Percentiles rank a stretch among this genome's conserved stretches.
Evolutionary conservation across 23 red algal genomes (phyloP).

Genomic region (Gracilaria gracilis): DNA sequence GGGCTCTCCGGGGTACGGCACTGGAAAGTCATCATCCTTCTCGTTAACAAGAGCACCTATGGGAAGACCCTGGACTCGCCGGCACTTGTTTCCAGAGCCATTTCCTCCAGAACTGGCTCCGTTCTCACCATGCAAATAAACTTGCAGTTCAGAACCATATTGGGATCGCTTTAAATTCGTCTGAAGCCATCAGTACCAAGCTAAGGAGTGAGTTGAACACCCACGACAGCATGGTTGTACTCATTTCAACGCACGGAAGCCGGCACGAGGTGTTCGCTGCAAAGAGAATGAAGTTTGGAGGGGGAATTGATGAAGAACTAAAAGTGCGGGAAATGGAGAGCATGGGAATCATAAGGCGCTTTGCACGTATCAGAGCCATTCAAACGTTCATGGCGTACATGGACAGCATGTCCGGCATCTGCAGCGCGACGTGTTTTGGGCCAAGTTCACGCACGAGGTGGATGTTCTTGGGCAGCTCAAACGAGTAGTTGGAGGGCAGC

Average conservation of each 20-base stretch:
- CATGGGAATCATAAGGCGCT: conserved; percentile 51
- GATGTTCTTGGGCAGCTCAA: conserved; percentile 88
- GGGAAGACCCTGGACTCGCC: neutral
- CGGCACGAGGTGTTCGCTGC: neutral
- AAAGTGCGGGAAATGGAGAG: conserved; percentile 53
- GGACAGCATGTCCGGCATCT: conserved; percentile 94
- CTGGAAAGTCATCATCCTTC: neutral
- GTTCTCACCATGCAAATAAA: neutral
- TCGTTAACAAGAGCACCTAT: neutral
- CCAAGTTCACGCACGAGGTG: conserved; percentile 72
- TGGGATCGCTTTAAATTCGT: neutral
- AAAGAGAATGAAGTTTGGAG: neutral
- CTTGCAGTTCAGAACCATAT: neutral
- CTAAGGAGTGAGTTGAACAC: no score
- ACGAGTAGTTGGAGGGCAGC: conserved; percentile 82
- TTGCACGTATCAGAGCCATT: conserved; percentile 60
- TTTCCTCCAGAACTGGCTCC: neutral
- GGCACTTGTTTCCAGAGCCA: neutral
- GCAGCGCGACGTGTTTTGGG: conserved; percentile 81
- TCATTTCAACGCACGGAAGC: neutral
- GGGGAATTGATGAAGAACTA: conserved; percentile 27
- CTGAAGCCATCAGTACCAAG: neutral
- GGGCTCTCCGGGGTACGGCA: neutral
- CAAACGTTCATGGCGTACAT: conserved; percentile 76
- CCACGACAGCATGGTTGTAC: no score